A percentile compares a stretch with the other conserved stretches of the same genome.
Evolutionary conservation across 2,329 filamentous ascomycete species (phyloP).

Genomic region (Talaromyces sp.): DNA sequence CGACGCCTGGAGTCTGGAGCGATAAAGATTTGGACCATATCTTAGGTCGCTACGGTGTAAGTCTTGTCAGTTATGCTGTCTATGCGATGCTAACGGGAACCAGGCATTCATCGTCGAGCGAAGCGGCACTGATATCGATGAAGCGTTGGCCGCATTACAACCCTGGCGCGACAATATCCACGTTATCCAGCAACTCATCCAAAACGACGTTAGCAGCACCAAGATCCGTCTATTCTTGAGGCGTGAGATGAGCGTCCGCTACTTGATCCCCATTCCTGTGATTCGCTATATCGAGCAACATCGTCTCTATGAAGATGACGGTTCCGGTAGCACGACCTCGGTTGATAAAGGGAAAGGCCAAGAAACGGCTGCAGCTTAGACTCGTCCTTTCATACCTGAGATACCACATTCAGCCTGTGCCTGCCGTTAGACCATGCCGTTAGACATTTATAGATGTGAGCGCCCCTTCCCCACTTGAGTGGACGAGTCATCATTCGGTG

Average conservation of each 20-base stretch:
- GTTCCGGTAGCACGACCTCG: constrained; percentile 24
- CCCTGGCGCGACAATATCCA: constrained; percentile 82
- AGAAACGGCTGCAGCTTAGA: constrained; percentile 19
- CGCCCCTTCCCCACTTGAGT: background rate
- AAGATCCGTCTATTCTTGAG: constrained; percentile 79
- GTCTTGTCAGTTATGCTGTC: constrained; percentile 19
- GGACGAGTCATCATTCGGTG: background rate
- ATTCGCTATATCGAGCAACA: constrained; percentile 71
- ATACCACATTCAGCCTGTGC: background rate
- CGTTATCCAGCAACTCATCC: constrained; percentile 83
- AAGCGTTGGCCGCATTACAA: constrained; percentile 76
- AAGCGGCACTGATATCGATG: constrained; percentile 81
- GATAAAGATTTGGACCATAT: constrained; percentile 83
- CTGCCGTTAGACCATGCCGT: background rate
- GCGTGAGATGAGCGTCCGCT: constrained; percentile 77
- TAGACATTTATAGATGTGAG: background rate
- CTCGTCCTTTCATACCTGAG: background rate
- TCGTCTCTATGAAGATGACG: constrained; percentile 59
- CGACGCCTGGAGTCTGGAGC: constrained; percentile 71
- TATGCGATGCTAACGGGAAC: background rate
- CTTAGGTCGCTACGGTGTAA: constrained; percentile 68
- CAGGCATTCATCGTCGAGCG: constrained; percentile 80
- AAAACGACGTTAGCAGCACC: constrained; percentile 77
- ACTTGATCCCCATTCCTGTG: constrained; percentile 69
- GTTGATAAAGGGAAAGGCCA: constrained; percentile 35